Base-by-base conservation (phyloP, 2,329 filamentous ascomycete genomes). In the Drechslera avenae region DNA sequence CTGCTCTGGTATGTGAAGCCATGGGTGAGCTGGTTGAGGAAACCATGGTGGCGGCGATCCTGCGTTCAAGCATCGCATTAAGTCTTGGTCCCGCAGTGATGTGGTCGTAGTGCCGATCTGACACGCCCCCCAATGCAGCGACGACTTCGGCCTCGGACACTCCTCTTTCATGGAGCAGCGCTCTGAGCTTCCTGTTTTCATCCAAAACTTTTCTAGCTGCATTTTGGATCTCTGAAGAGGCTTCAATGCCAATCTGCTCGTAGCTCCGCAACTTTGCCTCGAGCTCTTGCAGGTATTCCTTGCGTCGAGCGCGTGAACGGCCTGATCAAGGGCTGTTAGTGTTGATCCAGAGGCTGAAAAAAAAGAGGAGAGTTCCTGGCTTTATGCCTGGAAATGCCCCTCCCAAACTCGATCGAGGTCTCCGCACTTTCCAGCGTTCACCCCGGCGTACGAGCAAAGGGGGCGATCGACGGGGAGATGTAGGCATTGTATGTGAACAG, bases 261-360 rank as follows among this genome's bases (percentile, higher is more conserved):
- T 82, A 89, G 44, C 76, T 74, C 39, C 84, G 81, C 50, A 87
- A 74, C 52, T 84, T 85, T 46, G 80, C 76, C 72, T 91, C 87
- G 21, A 91, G 80, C 47, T 88, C 86, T 54, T 85, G 78, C 32
- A 90, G 75, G 66, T 91, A 90, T 65, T 90, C 87, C 75, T 88
- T 89, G 57, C 86, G 81, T 30, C 88, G 82, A 37, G 87, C 87
- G 45, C 89, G 84, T n/a, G 86, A 90, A 55, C 88, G 84, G 48
- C 88, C 68, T 72, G 45, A n/a, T 12, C 10, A 40, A 19, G 7
- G 9, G 21, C 10, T 21, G 45, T 65, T 18, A 65, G 62, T 23
- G 23, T 28, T 9, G 21, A 23, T 21, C 26, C n/a, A 12, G 6
- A 17, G 17, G 13, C 32, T 10, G 3, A 34, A 17, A 16, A 16